Evolutionary conservation across 352 stramenopile genomes (phyloP).

Genomic region (Plasmopara halstedii): DNA sequence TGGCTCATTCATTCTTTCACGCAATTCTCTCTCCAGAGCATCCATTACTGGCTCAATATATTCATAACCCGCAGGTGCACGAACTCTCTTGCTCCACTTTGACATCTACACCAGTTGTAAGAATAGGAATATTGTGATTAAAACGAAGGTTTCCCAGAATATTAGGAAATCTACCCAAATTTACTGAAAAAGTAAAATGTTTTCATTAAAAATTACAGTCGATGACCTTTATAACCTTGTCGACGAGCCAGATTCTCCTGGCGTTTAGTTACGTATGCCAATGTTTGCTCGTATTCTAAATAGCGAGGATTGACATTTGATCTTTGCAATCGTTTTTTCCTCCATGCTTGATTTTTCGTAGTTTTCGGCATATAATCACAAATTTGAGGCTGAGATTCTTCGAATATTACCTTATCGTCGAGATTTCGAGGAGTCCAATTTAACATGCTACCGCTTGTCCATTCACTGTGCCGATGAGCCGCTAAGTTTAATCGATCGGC

Average conservation of each 20-base stretch:
- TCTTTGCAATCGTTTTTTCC: background rate
- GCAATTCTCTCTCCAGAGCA: conserved; percentile 94
- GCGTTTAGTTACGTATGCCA: conserved; percentile 6
- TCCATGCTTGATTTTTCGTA: background rate
- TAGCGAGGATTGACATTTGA: conserved; percentile 7
- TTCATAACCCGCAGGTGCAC: conserved; percentile 90
- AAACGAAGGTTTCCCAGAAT: too few species aligned
- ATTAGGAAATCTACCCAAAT: too few species aligned
- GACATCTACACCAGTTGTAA: conserved; percentile 54
- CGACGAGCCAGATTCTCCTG: conserved; percentile 5
- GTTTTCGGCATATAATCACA: background rate
- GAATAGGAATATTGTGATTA: background rate
- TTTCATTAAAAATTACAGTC: too few species aligned
- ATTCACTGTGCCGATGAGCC: conserved; percentile 5
- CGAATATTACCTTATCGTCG: background rate
- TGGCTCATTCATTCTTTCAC: conserved; percentile 96
- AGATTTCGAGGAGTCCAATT: background rate
- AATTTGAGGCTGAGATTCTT: background rate
- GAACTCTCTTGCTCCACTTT: conserved; percentile 80
- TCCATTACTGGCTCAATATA: conserved; percentile 94
- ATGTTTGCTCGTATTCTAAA: conserved; percentile 7
- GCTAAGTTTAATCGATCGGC: conserved; percentile 9
- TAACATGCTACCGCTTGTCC: conserved; percentile 2
- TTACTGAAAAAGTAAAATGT: too few species aligned
- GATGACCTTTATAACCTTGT: background rate